phyloP scores from a whole-genome alignment of 2,329 filamentous ascomycete species.

The Alternaria metachromatica region DNA sequence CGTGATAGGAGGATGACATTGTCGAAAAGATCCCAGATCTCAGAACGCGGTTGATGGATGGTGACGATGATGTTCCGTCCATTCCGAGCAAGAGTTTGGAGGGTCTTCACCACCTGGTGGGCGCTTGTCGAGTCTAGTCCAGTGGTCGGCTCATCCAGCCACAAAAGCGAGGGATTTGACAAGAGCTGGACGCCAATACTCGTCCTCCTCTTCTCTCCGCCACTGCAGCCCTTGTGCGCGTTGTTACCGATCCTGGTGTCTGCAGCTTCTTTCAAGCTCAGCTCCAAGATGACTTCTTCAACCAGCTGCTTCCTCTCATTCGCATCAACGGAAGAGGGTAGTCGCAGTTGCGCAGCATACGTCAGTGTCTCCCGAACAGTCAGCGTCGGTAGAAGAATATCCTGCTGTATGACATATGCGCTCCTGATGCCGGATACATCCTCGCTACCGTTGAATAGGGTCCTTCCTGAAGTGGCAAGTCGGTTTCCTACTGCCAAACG shows the following conservation, averaged over 20 bases:
- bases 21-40: constrained; percentile 81
- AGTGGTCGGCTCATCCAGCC: constrained; percentile 81
- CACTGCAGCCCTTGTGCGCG: constrained; percentile 76
- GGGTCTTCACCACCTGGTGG: constrained; percentile 72
- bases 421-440: constrained; percentile 61
- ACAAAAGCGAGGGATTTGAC: constrained; percentile 79
- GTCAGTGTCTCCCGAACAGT: constrained; percentile 77
- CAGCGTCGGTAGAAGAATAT: constrained; percentile 73
- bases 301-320: constrained; percentile 69
- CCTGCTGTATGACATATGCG: constrained; percentile 79
- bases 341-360: constrained; percentile 74
- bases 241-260: constrained; percentile 75
- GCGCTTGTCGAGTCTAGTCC: constrained; percentile 79
- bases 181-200: constrained; percentile 80
- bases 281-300: constrained; percentile 76
- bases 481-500: constrained; percentile 67
- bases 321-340: constrained; percentile 67
- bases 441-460: constrained; percentile 66
- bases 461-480: constrained; percentile 58
- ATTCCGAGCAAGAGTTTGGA: constrained; percentile 71
- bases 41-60: constrained; percentile 78
- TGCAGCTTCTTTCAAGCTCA: constrained; percentile 79
- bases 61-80: constrained; percentile 76
- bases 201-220: constrained; percentile 77
- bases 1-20: constrained; percentile 71